Percentiles rank a stretch among this genome's conserved stretches.
phyloP scores from a whole-genome alignment of 768 basidiomycete genomes.

The Phylloporus arenicola region DNA sequence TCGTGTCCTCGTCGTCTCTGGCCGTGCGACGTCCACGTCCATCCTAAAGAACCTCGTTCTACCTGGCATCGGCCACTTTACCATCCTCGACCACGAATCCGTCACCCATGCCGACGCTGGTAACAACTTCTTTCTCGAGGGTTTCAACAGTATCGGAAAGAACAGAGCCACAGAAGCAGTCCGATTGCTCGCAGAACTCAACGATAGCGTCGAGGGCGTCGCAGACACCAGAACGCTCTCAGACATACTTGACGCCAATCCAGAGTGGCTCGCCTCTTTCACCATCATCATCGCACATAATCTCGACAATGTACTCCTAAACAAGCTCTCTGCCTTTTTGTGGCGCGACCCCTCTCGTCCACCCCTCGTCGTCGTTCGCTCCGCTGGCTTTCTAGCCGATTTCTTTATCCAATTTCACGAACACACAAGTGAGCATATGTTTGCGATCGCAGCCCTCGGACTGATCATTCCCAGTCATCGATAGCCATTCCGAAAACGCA shows the following conservation, averaged over 20 bases:
- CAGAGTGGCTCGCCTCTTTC: conserved; percentile 54
- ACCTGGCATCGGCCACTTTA: conserved; percentile 94
- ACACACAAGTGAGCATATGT: conserved; percentile 59
- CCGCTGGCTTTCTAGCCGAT: conserved; percentile 86
- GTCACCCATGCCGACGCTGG: conserved; percentile 77
- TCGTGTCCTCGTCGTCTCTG: conserved; percentile 75
- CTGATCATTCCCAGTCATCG: conserved; percentile 56
- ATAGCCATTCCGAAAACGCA: conserved; percentile 74
- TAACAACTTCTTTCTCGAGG: conserved; percentile 94
- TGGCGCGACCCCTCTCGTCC: conserved; percentile 60
- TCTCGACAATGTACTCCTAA: conserved; percentile 50
- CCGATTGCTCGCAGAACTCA: conserved; percentile 74
- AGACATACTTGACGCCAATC: conserved; percentile 50
- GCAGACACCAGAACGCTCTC: conserved; percentile 55
- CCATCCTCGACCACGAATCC: conserved; percentile 65
- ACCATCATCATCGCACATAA: conserved; percentile 86
- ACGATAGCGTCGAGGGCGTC: conserved; percentile 73
- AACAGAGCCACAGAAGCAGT: conserved; percentile 77
- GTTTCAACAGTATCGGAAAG: conserved; percentile 69
- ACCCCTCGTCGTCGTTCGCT: conserved; percentile 73
- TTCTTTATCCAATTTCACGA: conserved; percentile 88
- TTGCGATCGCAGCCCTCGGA: not conserved
- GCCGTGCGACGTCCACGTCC: conserved; percentile 78
- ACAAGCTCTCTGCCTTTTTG: conserved; percentile 56
- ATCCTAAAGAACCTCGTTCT: conserved; percentile 95